These are phyloP conservation scores for Mayamaea pseudoterrestris DNA, from an alignment of 108 stramenopile genomes.

Conservation along the genomic window DNA sequence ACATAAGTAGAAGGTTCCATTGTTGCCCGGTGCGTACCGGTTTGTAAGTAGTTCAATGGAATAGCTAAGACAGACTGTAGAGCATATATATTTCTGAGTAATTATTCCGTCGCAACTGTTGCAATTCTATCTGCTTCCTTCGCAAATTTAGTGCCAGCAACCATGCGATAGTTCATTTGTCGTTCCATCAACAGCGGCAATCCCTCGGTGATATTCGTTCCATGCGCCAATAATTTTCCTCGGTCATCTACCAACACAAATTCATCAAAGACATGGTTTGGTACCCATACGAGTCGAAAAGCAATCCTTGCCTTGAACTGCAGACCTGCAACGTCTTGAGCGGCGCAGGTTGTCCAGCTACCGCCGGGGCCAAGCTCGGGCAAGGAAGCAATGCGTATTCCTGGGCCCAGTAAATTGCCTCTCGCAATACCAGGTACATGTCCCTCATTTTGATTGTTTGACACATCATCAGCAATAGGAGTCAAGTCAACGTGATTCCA, in stretches of 20 bases:
- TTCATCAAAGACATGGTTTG: constrained; percentile 55
- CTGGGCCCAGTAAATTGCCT: constrained; percentile 68
- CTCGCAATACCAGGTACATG: constrained; percentile 59
- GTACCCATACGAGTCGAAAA: constrained; percentile 87
- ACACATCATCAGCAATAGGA: constrained; percentile 57
- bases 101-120: constrained; percentile 17
- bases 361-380: constrained; percentile 85
- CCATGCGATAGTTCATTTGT: constrained; percentile 64
- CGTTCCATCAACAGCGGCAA: constrained; percentile 65
- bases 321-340: constrained; percentile 83
- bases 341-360: constrained; percentile 80
- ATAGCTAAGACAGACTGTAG: too few species aligned
- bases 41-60: too few species aligned
- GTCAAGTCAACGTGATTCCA: constrained; percentile 88
- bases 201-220: constrained; percentile 24
- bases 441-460: constrained; percentile 75
- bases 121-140: constrained; percentile 49
- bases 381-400: constrained; percentile 67
- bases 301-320: constrained; percentile 81
- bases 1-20: too few species aligned
- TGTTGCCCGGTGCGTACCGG: too few species aligned
- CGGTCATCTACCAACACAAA: constrained; percentile 86
- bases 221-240: constrained; percentile 28
- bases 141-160: constrained; percentile 73
- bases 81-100: too few species aligned